These are phyloP conservation scores for Lanmaoa pseudosensibilis DNA, from an alignment of 768 basidiomycete genomes.

Conservation along the genomic window DNA sequence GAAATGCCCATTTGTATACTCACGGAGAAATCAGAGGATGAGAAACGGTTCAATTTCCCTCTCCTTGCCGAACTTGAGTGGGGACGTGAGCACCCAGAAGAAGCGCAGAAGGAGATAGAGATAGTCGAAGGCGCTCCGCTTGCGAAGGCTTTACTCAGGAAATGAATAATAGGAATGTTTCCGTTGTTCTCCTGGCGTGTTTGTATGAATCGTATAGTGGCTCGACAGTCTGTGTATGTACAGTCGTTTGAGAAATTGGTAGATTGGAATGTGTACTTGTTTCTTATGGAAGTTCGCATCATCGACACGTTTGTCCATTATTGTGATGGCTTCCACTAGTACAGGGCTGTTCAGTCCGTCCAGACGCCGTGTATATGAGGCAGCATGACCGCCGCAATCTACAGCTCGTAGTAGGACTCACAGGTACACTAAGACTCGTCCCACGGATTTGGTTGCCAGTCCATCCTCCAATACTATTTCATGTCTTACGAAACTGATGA, in stretches of 20 bases:
- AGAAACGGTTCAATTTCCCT: conserved; percentile 2
- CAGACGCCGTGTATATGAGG: no score
- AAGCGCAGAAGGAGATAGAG: background rate
- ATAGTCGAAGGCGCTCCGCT: background rate
- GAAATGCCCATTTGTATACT: background rate
- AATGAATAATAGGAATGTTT: background rate
- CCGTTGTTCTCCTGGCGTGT: background rate
- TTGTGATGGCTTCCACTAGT: background rate
- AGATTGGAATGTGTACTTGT: background rate
- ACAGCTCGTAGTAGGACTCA: no score
- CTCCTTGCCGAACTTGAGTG: conserved; percentile 8
- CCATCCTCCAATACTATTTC: no score
- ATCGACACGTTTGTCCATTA: no score
- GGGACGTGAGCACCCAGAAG: conserved; percentile 13
- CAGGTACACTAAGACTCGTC: background rate
- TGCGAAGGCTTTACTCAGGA: background rate
- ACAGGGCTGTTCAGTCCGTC: background rate
- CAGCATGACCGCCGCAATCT: no score
- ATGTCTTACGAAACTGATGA: background rate
- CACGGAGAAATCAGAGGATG: background rate
- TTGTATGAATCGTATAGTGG: background rate
- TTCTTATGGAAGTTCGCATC: background rate
- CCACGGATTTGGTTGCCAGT: no score
- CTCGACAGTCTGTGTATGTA: background rate
- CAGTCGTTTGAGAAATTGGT: background rate